A percentile compares a stretch with the other conserved stretches of the same genome.
These are phyloP conservation scores for Colletotrichum tofieldiae DNA, from an alignment of 2,329 filamentous ascomycete genomes.

Conservation along the genomic window DNA sequence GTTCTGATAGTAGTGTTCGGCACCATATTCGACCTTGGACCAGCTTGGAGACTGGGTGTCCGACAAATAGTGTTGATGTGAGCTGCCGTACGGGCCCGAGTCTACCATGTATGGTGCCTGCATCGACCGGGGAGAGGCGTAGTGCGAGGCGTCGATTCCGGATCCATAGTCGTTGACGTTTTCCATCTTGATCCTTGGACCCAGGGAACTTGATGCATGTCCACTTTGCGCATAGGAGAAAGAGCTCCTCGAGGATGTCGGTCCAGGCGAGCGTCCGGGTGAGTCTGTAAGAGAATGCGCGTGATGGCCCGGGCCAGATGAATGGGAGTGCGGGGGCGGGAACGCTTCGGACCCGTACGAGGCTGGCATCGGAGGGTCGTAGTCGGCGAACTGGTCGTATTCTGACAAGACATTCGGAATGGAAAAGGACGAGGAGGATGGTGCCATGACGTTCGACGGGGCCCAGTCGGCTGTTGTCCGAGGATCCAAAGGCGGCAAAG, in stretches of 20 bases:
- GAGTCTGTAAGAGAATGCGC: conserved; percentile 37
- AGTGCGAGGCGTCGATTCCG: conserved; percentile 56
- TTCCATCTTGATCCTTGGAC: conserved; percentile 59
- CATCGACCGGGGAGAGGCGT: conserved; percentile 58
- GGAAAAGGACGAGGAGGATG: conserved; percentile 57
- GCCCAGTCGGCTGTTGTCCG: conserved; percentile 63
- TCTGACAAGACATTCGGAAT: conserved; percentile 65
- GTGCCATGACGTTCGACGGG: conserved; percentile 57
- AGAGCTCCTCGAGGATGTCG: conserved; percentile 26
- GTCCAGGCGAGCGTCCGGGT: conserved; percentile 23
- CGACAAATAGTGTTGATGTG: conserved; percentile 36
- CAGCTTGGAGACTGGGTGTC: conserved; percentile 50
- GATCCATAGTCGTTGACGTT: conserved; percentile 53
- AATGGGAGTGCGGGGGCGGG: conserved; percentile 55
- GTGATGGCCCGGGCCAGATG: conserved; percentile 39
- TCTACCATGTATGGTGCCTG: conserved; percentile 51
- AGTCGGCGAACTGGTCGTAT: conserved; percentile 67
- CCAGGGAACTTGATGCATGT: conserved; percentile 44
- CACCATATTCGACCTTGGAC: conserved; percentile 57
- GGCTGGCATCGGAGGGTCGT: conserved; percentile 58
- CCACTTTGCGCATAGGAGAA: conserved; percentile 17
- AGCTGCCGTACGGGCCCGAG: conserved; percentile 19
- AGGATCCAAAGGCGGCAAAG: conserved; percentile 57
- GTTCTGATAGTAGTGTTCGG: conserved; percentile 35
- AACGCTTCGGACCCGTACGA: conserved; percentile 66